Evolutionary conservation across 2,329 filamentous ascomycete species (phyloP).

Genomic region (Penicillium sp.): DNA sequence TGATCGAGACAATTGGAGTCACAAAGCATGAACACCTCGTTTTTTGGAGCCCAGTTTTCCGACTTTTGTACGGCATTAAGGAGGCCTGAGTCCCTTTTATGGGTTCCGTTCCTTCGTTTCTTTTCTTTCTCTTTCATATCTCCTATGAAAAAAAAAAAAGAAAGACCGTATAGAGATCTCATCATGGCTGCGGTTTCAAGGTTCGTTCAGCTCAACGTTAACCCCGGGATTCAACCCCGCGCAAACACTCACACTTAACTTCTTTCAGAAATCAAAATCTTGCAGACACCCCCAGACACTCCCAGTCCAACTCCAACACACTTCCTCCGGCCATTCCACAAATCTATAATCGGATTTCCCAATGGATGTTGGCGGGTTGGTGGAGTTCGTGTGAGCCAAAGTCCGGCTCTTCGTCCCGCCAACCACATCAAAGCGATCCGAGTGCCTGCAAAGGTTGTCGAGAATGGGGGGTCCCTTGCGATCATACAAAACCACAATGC

Average conservation of each 20-base stretch:
- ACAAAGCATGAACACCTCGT: background rate
- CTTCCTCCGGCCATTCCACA: conserved; percentile 1
- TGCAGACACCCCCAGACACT: background rate
- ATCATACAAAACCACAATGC: conserved; percentile 30
- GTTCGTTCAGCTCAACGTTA: background rate
- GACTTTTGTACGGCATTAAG: background rate
- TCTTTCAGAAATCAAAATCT: background rate
- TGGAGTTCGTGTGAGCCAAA: conserved; percentile 12
- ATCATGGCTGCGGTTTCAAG: conserved; percentile 1
- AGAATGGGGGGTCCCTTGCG: conserved; percentile 28
- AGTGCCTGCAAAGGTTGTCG: conserved; percentile 29
- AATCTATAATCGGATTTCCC: conserved; percentile 16
- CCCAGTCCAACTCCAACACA: background rate
- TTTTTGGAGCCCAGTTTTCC: background rate
- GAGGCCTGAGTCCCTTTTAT: conserved; percentile 2
- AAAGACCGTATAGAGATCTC: background rate
- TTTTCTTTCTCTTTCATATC: background rate
- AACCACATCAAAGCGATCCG: conserved; percentile 8
- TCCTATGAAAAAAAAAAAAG: background rate
- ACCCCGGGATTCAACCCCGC: background rate
- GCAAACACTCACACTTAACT: background rate
- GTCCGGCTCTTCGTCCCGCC: conserved; percentile 1
- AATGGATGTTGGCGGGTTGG: conserved; percentile 25
- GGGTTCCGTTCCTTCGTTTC: too few relatives aligned
- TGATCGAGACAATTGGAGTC: background rate